Conservation (phyloP, 2,329 filamentous ascomycete genomes). For the Nectriaceae sp. region DNA sequence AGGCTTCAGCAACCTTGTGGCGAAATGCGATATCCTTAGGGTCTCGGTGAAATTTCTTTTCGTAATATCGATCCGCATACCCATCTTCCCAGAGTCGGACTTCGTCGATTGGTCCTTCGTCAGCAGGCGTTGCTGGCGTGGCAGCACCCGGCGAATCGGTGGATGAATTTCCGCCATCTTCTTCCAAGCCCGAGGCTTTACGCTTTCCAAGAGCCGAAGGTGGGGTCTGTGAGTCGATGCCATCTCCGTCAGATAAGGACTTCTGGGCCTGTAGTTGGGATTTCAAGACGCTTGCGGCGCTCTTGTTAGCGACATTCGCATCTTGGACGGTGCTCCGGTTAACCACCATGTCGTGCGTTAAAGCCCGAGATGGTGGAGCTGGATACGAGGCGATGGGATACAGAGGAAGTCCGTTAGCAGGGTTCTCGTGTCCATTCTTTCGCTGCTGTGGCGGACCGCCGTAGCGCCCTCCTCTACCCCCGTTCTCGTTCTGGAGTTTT, state of each 20-base stretch:
- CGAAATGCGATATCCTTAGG: slow-evolving; percentile 83
- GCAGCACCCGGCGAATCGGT: slow-evolving; percentile 55
- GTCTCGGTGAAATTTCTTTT: slow-evolving; percentile 90
- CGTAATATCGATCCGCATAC: slow-evolving; percentile 93
- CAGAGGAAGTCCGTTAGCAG: slow-evolving; percentile 34
- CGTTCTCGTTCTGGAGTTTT: slow-evolving; percentile 65
- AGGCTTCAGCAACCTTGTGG: slow-evolving; percentile 84
- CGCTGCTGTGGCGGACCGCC: slow-evolving; percentile 15
- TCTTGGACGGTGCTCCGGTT: slow-evolving; percentile 68
- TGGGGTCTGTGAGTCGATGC: slow-evolving; percentile 36
- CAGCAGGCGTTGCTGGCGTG: slow-evolving; percentile 47
- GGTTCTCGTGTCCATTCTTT: slow-evolving; percentile 37
- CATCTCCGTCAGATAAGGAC: slow-evolving; percentile 16
- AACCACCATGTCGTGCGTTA: slow-evolving; percentile 88
- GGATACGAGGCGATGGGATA: slow-evolving; percentile 51
- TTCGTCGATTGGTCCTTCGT: slow-evolving; percentile 73
- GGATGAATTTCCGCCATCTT: slow-evolving; percentile 60
- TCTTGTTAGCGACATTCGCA: slow-evolving; percentile 86
- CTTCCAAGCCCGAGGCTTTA: slow-evolving; percentile 72
- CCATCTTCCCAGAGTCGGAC: slow-evolving; percentile 94
- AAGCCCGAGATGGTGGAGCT: slow-evolving; percentile 52
- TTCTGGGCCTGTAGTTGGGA: slow-evolving; percentile 65
- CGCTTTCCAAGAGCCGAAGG: slow-evolving; percentile 68
- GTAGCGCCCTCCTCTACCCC: slow-evolving; percentile 29
- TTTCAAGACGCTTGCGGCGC: slow-evolving; percentile 86